These are phyloP conservation scores for Pseudonitzschia multistriata DNA, from an alignment of 108 stramenopile genomes.

Conservation along the genomic window DNA sequence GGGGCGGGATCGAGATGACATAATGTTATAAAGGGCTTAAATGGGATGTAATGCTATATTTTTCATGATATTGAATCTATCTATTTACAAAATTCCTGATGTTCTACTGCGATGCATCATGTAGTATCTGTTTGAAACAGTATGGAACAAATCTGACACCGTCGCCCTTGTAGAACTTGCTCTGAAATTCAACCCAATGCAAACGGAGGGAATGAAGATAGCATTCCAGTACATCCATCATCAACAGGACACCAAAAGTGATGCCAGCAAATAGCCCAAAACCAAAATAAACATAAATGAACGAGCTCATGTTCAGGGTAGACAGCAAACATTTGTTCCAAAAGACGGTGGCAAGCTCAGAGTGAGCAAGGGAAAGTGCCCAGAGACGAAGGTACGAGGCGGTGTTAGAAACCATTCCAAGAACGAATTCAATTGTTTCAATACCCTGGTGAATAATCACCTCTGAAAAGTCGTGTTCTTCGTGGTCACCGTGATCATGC, in stretches of 20 bases:
- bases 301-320: slow-evolving; percentile 87
- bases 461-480: slow-evolving; percentile 89
- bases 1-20: too few species aligned
- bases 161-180: slow-evolving; percentile 97
- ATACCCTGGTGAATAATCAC: slow-evolving; percentile 95
- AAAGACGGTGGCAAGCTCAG: slow-evolving; percentile 97
- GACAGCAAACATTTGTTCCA: slow-evolving; percentile 97
- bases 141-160: slow-evolving; percentile 91
- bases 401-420: slow-evolving; percentile 98
- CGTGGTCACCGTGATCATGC: slow-evolving; percentile 64
- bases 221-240: slow-evolving; percentile 99
- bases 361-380: slow-evolving; percentile 98
- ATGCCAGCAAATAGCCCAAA: slow-evolving; percentile 95
- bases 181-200: slow-evolving; percentile 99
- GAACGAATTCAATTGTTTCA: slow-evolving; percentile 99
- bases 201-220: slow-evolving; percentile 98
- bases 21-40: too few species aligned
- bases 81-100: neutral
- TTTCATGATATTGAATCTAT: neutral
- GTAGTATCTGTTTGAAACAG: slow-evolving; percentile 80
- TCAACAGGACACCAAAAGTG: slow-evolving; percentile 93
- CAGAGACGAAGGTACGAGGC: slow-evolving; percentile 99
- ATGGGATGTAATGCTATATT: neutral
- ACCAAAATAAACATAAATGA: slow-evolving; percentile 88
- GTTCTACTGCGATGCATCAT: slow-evolving; percentile 32